Percentiles rank a stretch among this genome's conserved stretches.
Evolutionary conservation across 1,284 basidiomycete species (phyloP).

Genomic region (Ganoderma leucocontextum): DNA sequence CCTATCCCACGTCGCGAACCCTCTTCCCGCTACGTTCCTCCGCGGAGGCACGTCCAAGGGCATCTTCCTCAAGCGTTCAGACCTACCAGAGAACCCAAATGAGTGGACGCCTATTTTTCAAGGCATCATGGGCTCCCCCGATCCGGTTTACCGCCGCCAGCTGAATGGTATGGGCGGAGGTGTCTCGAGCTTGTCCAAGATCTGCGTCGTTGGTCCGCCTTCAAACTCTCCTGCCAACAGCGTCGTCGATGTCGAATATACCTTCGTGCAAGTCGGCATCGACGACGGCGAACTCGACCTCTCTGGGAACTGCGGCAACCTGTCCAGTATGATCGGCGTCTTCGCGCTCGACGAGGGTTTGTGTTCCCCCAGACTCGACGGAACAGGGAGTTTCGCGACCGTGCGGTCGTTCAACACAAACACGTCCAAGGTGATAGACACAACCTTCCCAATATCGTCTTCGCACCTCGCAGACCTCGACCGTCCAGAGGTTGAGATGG

Average conservation of each 20-base stretch:
- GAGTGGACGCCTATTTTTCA: conserved; percentile 73
- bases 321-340: conserved; percentile 72
- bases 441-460: conserved; percentile 62
- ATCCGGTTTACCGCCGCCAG: conserved; percentile 75
- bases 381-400: conserved; percentile 42
- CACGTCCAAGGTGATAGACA: conserved; percentile 71
- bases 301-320: conserved; percentile 76
- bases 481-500: conserved; percentile 58
- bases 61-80: conserved; percentile 64
- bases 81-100: conserved; percentile 57
- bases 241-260: conserved; percentile 69
- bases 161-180: conserved; percentile 89
- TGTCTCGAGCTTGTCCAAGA: conserved; percentile 80
- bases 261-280: conserved; percentile 66
- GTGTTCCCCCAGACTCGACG: conserved; percentile 44
- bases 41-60: conserved; percentile 86
- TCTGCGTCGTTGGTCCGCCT: conserved; percentile 71
- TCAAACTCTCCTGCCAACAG: conserved; percentile 45
- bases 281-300: conserved; percentile 65
- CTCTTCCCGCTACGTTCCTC: conserved; percentile 67
- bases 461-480: conserved; percentile 52
- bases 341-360: conserved; percentile 72
- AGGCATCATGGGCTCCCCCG: conserved; percentile 86
- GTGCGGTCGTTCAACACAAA: conserved; percentile 73
- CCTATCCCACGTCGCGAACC: conserved; percentile 42